A percentile compares a stretch with the other conserved stretches of the same genome.
Evolutionary conservation across 2,329 filamentous ascomycete genomes (phyloP).

Genomic region (Talaromyces sp.): DNA sequence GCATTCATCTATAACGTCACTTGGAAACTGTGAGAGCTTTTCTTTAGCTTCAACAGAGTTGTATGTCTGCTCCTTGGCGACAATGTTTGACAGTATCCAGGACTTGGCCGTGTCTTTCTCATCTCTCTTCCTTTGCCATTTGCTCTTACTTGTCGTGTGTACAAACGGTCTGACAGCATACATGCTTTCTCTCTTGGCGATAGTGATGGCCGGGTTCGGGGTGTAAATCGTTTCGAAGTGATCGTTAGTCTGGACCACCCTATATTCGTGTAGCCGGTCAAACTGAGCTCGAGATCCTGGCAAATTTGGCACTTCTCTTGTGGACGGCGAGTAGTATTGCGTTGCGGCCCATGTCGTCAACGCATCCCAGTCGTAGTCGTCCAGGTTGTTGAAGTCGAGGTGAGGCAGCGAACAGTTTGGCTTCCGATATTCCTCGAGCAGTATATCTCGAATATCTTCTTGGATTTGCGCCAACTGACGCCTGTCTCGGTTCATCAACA

Average conservation of each 20-base stretch:
- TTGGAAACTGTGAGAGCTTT: conserved; percentile 27
- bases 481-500: conserved; percentile 31
- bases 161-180: conserved; percentile 4
- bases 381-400: conserved; percentile 41
- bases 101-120: conserved; percentile 37
- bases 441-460: conserved; percentile 42
- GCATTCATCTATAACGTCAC: conserved; percentile 32
- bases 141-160: conserved; percentile 11
- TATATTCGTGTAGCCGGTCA: conserved; percentile 36
- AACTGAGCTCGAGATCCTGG: conserved; percentile 40
- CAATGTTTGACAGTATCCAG: conserved; percentile 45
- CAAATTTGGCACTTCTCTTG: conserved; percentile 35
- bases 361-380: conserved; percentile 42
- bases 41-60: conserved; percentile 30
- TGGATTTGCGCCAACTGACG: conserved; percentile 41
- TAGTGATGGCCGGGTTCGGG: conserved; percentile 23
- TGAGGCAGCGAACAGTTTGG: conserved; percentile 32
- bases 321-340: conserved; percentile 35
- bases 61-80: conserved; percentile 40
- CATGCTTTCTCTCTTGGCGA: conserved; percentile 26
- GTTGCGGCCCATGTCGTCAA: conserved; percentile 43
- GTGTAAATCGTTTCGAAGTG: conserved; percentile 33
- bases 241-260: conserved; percentile 23
- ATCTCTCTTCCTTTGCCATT: conserved; percentile 15
- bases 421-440: conserved; percentile 40